Conservation (phyloP, 1,284 basidiomycete genomes). For the Apiotrichum laibachii region DNA sequence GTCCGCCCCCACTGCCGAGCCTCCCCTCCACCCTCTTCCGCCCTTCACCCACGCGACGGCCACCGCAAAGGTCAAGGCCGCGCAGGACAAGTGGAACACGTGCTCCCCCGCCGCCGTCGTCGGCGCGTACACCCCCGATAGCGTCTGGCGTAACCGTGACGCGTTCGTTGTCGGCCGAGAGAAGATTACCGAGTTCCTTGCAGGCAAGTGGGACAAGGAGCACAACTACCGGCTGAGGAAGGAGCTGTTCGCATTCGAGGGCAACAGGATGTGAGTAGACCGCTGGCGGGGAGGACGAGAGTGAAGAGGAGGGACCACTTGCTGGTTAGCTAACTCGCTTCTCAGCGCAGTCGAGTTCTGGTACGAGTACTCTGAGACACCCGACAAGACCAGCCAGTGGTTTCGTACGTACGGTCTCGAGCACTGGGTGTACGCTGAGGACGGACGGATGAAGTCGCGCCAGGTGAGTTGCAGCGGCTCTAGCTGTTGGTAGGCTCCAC, state of each 20-base stretch:
- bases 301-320: neutral
- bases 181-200: slow-evolving; percentile 58
- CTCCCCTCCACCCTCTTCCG: slow-evolving; percentile 22
- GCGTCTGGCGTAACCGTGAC: slow-evolving; percentile 62
- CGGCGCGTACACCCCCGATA: slow-evolving; percentile 59
- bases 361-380: slow-evolving; percentile 57
- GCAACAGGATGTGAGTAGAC: slow-evolving; percentile 60
- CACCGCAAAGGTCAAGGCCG: slow-evolving; percentile 37
- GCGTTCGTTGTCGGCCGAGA: slow-evolving; percentile 57
- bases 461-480: slow-evolving; percentile 27
- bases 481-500: neutral
- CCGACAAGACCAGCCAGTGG: slow-evolving; percentile 53
- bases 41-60: slow-evolving; percentile 31
- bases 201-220: slow-evolving; percentile 60
- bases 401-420: slow-evolving; percentile 61
- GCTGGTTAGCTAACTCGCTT: neutral
- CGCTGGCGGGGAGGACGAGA: slow-evolving; percentile 41
- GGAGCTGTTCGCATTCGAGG: slow-evolving; percentile 60
- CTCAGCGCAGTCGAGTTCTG: slow-evolving; percentile 56
- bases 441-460: slow-evolving; percentile 58
- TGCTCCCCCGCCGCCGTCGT: slow-evolving; percentile 37
- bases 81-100: slow-evolving; percentile 50
- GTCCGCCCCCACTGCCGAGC: neutral
- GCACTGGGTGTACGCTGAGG: slow-evolving; percentile 60
- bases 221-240: slow-evolving; percentile 56